Conservation (phyloP, 2,329 filamentous ascomycete genomes). For the Aspergillus latus region DNA sequence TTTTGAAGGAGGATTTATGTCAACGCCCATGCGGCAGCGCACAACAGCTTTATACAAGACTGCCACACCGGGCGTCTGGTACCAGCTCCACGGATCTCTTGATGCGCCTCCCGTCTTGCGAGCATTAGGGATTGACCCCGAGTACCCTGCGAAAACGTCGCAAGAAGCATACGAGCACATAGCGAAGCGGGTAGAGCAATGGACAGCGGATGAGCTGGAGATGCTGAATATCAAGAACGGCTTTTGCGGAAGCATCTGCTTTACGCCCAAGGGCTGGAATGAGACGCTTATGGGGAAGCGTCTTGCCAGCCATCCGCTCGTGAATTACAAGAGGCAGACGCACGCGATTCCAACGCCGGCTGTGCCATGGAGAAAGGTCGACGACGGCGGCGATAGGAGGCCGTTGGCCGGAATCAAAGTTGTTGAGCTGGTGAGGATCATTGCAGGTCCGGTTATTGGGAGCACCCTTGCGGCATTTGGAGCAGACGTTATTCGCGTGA, state of each 20-base stretch:
- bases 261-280: background rate
- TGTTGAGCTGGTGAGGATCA: slow-evolving; percentile 43
- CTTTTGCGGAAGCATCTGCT: slow-evolving; percentile 45
- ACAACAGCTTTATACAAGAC: slow-evolving; percentile 52
- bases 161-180: slow-evolving; percentile 26
- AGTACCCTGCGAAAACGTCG: background rate
- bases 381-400: slow-evolving; percentile 27
- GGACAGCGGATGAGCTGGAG: slow-evolving; percentile 44
- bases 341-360: background rate
- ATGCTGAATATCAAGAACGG: slow-evolving; percentile 44
- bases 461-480: slow-evolving; percentile 47
- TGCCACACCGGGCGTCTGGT: slow-evolving; percentile 47
- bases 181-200: slow-evolving; percentile 31
- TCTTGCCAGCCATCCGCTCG: background rate
- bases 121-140: background rate
- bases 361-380: background rate
- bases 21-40: background rate
- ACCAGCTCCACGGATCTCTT: slow-evolving; percentile 54
- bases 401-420: slow-evolving; percentile 50
- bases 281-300: background rate
- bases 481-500: slow-evolving; percentile 51
- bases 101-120: slow-evolving; percentile 35
- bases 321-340: background rate
- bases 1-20: slow-evolving; percentile 39
- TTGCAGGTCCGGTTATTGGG: slow-evolving; percentile 46